Percentiles rank a stretch among this genome's conserved stretches.
Evolutionary conservation across 257 asterid species (phyloP).

Genomic region (Solanum tarijense): DNA sequence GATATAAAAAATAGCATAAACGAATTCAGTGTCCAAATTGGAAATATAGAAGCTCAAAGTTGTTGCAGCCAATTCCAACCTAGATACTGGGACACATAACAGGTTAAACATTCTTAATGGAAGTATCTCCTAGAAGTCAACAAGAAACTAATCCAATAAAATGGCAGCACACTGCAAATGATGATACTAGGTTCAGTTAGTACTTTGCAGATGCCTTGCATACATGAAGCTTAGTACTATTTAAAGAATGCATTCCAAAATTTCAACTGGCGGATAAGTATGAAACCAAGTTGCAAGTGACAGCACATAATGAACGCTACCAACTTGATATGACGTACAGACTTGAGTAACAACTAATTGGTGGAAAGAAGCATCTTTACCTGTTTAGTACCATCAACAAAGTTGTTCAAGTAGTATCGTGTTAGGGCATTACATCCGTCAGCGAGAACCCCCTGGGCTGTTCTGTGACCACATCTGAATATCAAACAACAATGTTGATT

Average conservation of each 20-base stretch:
- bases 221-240: neutral
- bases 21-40: neutral
- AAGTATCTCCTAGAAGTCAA: neutral
- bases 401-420: constrained; percentile 89
- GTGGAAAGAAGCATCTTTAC: constrained; percentile 29
- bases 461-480: constrained; percentile 67
- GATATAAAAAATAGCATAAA: neutral
- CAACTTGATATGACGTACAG: neutral
- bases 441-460: constrained; percentile 57
- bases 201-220: neutral
- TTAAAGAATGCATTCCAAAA: neutral
- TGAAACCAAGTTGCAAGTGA: neutral
- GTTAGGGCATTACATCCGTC: constrained; percentile 65
- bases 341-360: neutral
- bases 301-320: neutral
- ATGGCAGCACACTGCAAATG: neutral
- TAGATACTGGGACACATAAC: neutral
- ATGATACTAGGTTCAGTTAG: neutral
- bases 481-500: neutral
- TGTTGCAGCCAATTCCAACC: neutral
- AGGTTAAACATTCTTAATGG: neutral
- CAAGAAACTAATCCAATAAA: neutral
- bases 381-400: constrained; percentile 91
- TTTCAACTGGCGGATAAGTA: neutral
- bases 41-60: neutral